Evolutionary conservation across 257 asterid species (phyloP), one percentile per base, ranked within the genome.

Genomic region (Solanum bulbocastanum): DNA sequence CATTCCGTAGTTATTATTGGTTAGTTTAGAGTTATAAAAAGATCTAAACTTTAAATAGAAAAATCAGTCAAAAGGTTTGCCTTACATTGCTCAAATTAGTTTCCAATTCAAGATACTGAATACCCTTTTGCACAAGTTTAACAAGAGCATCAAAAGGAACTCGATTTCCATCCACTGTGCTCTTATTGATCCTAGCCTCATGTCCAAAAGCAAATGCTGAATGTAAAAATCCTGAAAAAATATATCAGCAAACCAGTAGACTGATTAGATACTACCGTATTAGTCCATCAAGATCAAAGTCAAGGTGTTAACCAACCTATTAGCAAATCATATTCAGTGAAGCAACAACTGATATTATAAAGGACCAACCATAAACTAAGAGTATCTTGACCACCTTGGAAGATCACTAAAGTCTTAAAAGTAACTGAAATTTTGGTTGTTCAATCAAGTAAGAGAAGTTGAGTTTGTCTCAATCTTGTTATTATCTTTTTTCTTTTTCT

Each of bases 71-170:
- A 27, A 16, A 27, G 5, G 74, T 73, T 89, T 69, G 90, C 96
- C 91, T 81, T 92, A 95, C 98, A 6, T 83, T 90, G 86, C 85
- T 91, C 92, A 92, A 82, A 88, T 95, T 96, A 89, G 98, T 98
- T 90, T 96, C 98, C 79, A 95, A 89, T 88, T 95, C 99, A 76
- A 95, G 23, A 90, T 94, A 95, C 74, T 95, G 98, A 91, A 94
- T 93, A 88, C 98, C 99, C 90, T 96, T 96, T 87, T 96, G 98
- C 87, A 96, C 91, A 90, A 94, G 92, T 39, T 93, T 96, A 66
- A 95, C 92, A 58, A 96, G 98, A 85, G 98, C 98, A 86, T 96
- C 96, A 1, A 98, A 97, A 15, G 98, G 99, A 90, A 95, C 98
- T 90, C 93, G 93, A 89, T 92, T 94, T 20, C 92, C 98, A 89